Conservation (phyloP, 371 early-diverging fungal genomes). For the Apophysomyces variabilis region DNA sequence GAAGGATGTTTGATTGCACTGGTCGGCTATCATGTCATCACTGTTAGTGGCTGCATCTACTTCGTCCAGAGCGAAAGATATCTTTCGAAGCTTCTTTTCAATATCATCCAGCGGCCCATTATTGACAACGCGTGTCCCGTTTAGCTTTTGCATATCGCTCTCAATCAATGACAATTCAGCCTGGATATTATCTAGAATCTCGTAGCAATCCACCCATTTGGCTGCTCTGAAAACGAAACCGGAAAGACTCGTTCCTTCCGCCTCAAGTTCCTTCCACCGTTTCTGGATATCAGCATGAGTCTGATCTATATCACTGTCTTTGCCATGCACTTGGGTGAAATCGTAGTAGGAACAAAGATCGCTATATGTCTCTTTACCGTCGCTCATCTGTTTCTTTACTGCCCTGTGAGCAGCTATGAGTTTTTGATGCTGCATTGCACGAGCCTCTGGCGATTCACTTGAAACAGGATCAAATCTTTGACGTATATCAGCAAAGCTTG, state of each 20-base stretch:
- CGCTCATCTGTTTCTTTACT: slow-evolving; percentile 30
- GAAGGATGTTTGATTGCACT: slow-evolving; percentile 24
- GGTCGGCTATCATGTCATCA: slow-evolving; percentile 24
- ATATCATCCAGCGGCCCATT: slow-evolving; percentile 3
- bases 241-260: slow-evolving; percentile 14
- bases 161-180: slow-evolving; percentile 12
- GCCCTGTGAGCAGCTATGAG: slow-evolving; percentile 30
- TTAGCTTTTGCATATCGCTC: slow-evolving; percentile 18
- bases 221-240: slow-evolving; percentile 8
- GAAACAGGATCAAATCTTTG: slow-evolving; percentile 16
- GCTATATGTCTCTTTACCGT: slow-evolving; percentile 48
- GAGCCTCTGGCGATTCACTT: slow-evolving; percentile 10
- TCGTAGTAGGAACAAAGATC: slow-evolving; percentile 44
- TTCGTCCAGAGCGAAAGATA: slow-evolving; percentile 18
- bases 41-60: slow-evolving; percentile 14
- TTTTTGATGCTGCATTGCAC: slow-evolving; percentile 22
- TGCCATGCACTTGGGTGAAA: slow-evolving; percentile 35
- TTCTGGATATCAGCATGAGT: slow-evolving; percentile 25
- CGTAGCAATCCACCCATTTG: slow-evolving; percentile 24
- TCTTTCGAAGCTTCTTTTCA: slow-evolving; percentile 22
- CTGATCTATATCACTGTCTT: slow-evolving; percentile 15
- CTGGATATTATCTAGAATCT: slow-evolving; percentile 17
- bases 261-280: slow-evolving; percentile 31
- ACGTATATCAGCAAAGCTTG: slow-evolving; percentile 5
- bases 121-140: not conserved